These are phyloP conservation scores for Emydomyces testavorans DNA, from an alignment of 2,329 filamentous ascomycete genomes.

Conservation along the genomic window DNA sequence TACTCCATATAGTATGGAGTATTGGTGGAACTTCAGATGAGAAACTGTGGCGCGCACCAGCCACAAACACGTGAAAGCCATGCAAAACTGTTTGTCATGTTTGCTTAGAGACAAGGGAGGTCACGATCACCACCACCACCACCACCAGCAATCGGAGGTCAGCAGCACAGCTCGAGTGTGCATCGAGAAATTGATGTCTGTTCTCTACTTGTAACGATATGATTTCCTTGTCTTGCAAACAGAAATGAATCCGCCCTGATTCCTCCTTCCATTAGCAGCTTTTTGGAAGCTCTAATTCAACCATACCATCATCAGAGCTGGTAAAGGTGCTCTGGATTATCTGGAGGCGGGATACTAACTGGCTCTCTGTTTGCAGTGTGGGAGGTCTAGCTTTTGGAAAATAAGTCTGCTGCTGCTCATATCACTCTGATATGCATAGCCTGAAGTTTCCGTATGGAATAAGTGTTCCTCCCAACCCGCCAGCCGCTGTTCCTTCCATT, in stretches of 20 bases:
- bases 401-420: background rate
- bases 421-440: conserved; percentile 8
- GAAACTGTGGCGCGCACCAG: background rate
- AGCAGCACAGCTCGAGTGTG: background rate
- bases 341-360: background rate
- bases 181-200: too few relatives aligned
- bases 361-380: background rate
- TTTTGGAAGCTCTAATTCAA: too few relatives aligned
- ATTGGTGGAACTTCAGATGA: too few relatives aligned
- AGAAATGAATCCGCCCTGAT: background rate
- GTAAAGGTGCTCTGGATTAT: too few relatives aligned
- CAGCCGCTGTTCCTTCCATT: background rate
- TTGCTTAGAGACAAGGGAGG: background rate
- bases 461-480: background rate
- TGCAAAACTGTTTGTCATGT: conserved; percentile 11
- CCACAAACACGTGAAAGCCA: background rate
- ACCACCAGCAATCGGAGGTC: too few relatives aligned
- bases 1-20: too few relatives aligned
- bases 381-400: background rate
- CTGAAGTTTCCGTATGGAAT: background rate
- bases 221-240: too few relatives aligned
- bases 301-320: too few relatives aligned
- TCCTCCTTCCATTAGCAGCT: background rate
- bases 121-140: conserved; percentile 4
- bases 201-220: too few relatives aligned